Base-by-base conservation (phyloP, 176 grass and related monocot species). In the Oropetium thomaeum region DNA sequence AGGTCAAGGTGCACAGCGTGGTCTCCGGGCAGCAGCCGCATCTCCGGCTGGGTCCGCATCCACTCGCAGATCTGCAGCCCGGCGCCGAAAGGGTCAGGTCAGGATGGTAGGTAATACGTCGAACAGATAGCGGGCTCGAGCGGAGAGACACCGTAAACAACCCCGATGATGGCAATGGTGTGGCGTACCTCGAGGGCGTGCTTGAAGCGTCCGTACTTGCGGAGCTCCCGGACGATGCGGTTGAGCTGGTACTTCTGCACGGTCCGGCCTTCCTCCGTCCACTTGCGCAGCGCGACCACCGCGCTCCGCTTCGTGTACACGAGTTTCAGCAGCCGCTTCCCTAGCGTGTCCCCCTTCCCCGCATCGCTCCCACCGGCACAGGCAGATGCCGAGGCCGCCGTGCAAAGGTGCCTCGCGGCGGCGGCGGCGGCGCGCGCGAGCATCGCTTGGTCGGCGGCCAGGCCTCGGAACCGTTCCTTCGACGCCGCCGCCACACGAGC, bases 221-320 rank as follows among this genome's bases (percentile, higher is more conserved):
- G 88, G 29, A 97, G 88, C 81, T 97, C 88, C 43, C 91, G 79
- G 67, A 93, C 86, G 70, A 93, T 74, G 73, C 88, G 85, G 76
- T 93, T 92, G 67, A 97, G 91, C 84, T 97, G 79, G 89, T 97
- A 93, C 71, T 97, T 97, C 75, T 84, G 88, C 51, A 92, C 45
- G 33, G 66, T 63, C 2, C 88, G 88, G 47, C 91, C 95, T 45
- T 98, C 91, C 81, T 86, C 74, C 30, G 67, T 67, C 89, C 96
- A 98, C 45, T 45, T 75, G 11, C 55, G 84, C n/a, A 94, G 87
- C 70, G 84, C 89, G 79, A 90, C 84, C 72, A 84, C 79, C n/a
- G 88, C 89, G 71, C 89, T 92, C 54, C 89, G 74, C 84, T 93
- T 92, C 60, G 81, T 76, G 58, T 89, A 83, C 39, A 79, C 89